Percentiles rank a stretch among this genome's conserved stretches.
Evolutionary conservation across 106 monocot genomes (phyloP).

Genomic region (Dendrobium huoshanense): DNA sequence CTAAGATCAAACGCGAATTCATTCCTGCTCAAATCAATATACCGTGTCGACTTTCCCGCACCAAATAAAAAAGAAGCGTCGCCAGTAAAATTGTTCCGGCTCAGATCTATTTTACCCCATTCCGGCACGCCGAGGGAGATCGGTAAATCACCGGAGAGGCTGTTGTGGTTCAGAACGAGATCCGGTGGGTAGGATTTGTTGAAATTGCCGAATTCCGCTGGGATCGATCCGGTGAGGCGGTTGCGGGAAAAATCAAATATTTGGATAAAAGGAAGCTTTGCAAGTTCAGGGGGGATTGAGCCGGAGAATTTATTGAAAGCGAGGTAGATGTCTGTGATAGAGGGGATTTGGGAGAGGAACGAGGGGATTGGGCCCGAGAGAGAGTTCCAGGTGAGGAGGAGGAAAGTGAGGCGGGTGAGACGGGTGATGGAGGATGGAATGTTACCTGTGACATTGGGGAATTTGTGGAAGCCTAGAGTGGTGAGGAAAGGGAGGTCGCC

Average conservation of each 20-base stretch:
- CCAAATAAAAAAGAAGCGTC: constrained; percentile 48
- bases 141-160: constrained; percentile 39
- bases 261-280: constrained; percentile 18
- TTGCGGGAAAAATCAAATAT: constrained; percentile 34
- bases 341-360: constrained; percentile 20
- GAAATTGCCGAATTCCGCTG: constrained; percentile 13
- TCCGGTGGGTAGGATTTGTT: background rate
- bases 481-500: constrained; percentile 17
- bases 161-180: constrained; percentile 35
- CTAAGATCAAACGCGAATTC: constrained; percentile 42
- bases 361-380: constrained; percentile 47
- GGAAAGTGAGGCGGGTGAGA: constrained; percentile 15
- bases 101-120: constrained; percentile 26
- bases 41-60: constrained; percentile 6
- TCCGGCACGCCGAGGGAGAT: constrained; percentile 3
- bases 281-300: constrained; percentile 31
- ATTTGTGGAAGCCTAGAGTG: constrained; percentile 16
- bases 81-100: constrained; percentile 40
- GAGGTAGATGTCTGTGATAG: constrained; percentile 25
- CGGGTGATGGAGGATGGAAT: constrained; percentile 28
- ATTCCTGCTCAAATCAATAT: constrained; percentile 39
- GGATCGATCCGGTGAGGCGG: constrained; percentile 41
- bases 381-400: constrained; percentile 33
- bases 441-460: constrained; percentile 20
- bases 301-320: constrained; percentile 37